phyloP scores from a whole-genome alignment of 768 basidiomycete species.

The Rhodotorula graminis region DNA sequence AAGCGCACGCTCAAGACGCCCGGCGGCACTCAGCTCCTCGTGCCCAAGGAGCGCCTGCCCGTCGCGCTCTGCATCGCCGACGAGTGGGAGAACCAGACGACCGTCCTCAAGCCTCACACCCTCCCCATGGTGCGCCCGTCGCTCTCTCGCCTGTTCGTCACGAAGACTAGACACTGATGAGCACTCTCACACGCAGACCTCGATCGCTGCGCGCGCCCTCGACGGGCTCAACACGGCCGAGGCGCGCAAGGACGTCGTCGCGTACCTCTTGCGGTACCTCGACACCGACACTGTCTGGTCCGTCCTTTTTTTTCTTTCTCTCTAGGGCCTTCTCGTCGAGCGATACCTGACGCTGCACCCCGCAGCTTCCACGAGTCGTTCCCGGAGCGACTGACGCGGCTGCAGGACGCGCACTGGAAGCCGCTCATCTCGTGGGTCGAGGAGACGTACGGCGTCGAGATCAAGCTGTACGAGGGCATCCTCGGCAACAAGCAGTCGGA shows the following conservation, averaged over 20 bases:
- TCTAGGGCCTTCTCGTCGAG: too few species aligned
- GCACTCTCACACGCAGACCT: constrained; percentile 60
- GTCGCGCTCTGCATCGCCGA: constrained; percentile 80
- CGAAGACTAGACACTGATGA: too few species aligned
- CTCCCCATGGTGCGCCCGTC: constrained; percentile 68
- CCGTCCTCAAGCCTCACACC: constrained; percentile 77
- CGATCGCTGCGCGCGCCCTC: constrained; percentile 79
- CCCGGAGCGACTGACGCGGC: constrained; percentile 60
- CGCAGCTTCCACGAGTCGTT: constrained; percentile 76
- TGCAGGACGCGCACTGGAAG: constrained; percentile 81
- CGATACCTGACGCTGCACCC: neutral
- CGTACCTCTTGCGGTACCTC: constrained; percentile 71
- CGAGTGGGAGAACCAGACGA: constrained; percentile 94
- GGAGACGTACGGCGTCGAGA: constrained; percentile 61
- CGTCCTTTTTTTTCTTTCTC: constrained; percentile 24
- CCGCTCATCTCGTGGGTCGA: constrained; percentile 77
- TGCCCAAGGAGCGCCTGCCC: constrained; percentile 66
- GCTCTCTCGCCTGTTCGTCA: neutral
- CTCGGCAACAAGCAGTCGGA: constrained; percentile 64
- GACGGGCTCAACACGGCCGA: constrained; percentile 64
- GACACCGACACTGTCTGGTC: constrained; percentile 94
- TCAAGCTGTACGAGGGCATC: constrained; percentile 67
- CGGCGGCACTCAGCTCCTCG: constrained; percentile 64
- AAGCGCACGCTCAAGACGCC: constrained; percentile 72
- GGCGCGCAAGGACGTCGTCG: constrained; percentile 61